Evolutionary conservation across 495 filamentous ascomycete species (phyloP).

Genomic region (Hypoxylon lenormandii): DNA sequence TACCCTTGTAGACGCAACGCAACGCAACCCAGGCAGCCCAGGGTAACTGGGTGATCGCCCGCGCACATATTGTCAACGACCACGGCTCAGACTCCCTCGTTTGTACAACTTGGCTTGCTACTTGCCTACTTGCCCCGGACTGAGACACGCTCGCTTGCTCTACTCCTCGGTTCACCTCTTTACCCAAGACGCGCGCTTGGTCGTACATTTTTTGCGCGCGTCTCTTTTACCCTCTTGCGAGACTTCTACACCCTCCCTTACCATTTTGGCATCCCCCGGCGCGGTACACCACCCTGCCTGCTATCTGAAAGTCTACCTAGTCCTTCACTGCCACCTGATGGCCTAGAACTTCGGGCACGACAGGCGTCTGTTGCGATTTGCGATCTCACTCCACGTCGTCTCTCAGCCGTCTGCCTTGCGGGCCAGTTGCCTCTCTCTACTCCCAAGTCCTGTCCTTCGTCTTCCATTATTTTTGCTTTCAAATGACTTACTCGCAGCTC

Average conservation of each 20-base stretch:
- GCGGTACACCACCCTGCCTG: constrained; percentile 42
- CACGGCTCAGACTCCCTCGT: constrained; percentile 44
- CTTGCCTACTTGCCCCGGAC: too few relatives aligned
- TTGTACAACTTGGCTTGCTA: constrained; percentile 45
- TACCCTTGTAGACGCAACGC: constrained; percentile 47
- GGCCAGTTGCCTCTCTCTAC: constrained; percentile 27
- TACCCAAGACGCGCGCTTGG: constrained; percentile 51
- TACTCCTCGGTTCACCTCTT: constrained; percentile 41
- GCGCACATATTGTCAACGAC: constrained; percentile 44
- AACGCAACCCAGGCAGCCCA: constrained; percentile 38
- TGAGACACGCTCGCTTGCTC: constrained; percentile 51
- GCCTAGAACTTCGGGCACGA: constrained; percentile 47
- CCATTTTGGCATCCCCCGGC: constrained; percentile 41
- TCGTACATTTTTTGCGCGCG: constrained; percentile 49
- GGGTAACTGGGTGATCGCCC: constrained; percentile 27
- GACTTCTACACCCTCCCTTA: constrained; percentile 42
- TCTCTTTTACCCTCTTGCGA: constrained; percentile 50
- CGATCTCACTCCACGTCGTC: constrained; percentile 33
- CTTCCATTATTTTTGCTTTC: constrained; percentile 43
- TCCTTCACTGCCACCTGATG: constrained; percentile 46
- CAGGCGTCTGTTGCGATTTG: constrained; percentile 44
- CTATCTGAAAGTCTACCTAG: constrained; percentile 45
- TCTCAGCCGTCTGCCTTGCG: constrained; percentile 44
- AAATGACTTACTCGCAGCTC: constrained; percentile 58
- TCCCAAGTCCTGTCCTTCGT: constrained; percentile 30